Base-by-base conservation (phyloP, 2,329 filamentous ascomycete species). In the Diaporthe sp. region DNA sequence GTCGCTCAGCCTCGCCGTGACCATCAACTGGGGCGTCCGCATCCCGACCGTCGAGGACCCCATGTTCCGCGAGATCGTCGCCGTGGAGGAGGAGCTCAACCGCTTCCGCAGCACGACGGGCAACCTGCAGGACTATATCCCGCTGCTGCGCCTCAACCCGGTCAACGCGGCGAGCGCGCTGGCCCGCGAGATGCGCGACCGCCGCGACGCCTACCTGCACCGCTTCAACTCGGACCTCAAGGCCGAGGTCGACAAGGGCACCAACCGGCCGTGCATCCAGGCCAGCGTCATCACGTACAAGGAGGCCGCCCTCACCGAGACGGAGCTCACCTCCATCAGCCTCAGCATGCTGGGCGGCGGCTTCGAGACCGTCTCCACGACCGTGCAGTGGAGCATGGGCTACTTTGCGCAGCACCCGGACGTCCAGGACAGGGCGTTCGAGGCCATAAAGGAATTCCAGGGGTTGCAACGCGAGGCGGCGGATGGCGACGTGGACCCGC, bases 351-450 rank as follows among this genome's bases (percentile, higher is more conserved):
- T 86, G 77, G 91, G 89, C 88, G 91, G 76, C 42, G 76, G 76
- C 9, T 76, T 77, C 65, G 74, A 77, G 71, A 75, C 76, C 22
- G 60, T 77, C 55, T 68, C 60, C 22, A 72, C 51, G 2, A 78
- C 78, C 9, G 71, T 79, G 46, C 76, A 75, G 42, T 79, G 78
- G 78, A 77, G 72, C 37, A 72, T 79, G 25, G 67, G 76, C 4
- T 76, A 76, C 2, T 42, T 79, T 12, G 75, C 78, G 28, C 76
- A 75, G 31, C 72, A 90, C 25, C 89, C 91, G 77, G 83, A 86
- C 3, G 90, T 92, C 77, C 91, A 93, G 81, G 79, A 85, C 39
- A 87, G 86, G 46, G 91, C 91, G 1, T 89, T 90, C 76, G 82
- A 86, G 0, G 91, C 91, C 74, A 92, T 92, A 80, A 86, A 86